Base-by-base conservation (phyloP, 2,329 filamentous ascomycete genomes). In the Elsinoe perseae region DNA sequence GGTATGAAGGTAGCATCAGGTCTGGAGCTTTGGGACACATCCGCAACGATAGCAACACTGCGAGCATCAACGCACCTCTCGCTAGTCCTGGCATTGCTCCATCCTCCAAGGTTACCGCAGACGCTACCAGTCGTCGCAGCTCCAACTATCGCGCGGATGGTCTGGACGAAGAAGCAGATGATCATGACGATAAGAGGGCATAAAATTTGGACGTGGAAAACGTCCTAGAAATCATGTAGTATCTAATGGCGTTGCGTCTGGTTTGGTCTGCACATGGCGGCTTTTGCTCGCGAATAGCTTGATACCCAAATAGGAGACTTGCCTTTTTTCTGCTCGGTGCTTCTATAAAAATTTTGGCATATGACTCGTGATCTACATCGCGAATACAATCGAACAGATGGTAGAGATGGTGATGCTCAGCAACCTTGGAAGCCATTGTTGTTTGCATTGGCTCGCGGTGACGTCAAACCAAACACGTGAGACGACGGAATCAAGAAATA, bases 11-110 rank as follows among this genome's bases (percentile, higher is more conserved):
- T 7, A 95, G 90, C 65, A 75, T 95, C 23, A 80, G 89, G 56
- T 95, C 89, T 67, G 89, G 87, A 0, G 73, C 86, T 1, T 69
- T 88, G 2, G 87, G 88, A 0, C 91, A 95, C 68, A 82, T 81
- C 1, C 80, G 89, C 60, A 85, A 88, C 50, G 89, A 95, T 68
- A 95, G 90, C 70, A 82, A 92, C 56, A 86, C 78, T 59, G 86
- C 87, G 23, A 92, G 87, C 69, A 84, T 90, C 61, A 81, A 78
- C 27, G 86, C 82, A 62, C 83, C 85, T 12, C 70, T 90, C 34
- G 79, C 80, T 2, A 86, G 81, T 59, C 72, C 73, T 71, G 16
- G 28, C 27, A 14, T 44, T 10, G 38, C 20, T 5, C 44, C 34
- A 18, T 20, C 46, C 40, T 40, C 42, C 40, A 32, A 14, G 20